Base-by-base conservation (phyloP, 768 basidiomycete species). In the Rhizopogon vinicolor region DNA sequence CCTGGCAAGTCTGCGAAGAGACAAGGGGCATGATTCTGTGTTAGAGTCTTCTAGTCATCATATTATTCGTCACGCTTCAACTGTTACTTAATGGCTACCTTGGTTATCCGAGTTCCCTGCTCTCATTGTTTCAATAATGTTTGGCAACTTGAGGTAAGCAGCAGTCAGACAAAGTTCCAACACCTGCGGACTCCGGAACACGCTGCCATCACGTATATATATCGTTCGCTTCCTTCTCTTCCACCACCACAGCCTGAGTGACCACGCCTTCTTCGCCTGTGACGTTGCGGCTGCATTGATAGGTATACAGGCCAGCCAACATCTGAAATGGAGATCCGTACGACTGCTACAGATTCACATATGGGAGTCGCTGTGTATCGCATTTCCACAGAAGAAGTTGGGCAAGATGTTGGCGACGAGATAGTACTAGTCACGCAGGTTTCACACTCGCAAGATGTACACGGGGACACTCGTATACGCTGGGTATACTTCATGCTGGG, bases 401-500 rank as follows among this genome's bases (percentile, higher is more conserved):
- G 14, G 16, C 48, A 49, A 8, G 33, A 37, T 6, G 48, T 13
- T 18, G n/a, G 16, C 29, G 46, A 22, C 19, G 13, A 3, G 19
- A 16, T 7, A 35, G 25, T 25, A 25, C 25, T 25, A 25, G 22
- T 3, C 33, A 49, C 35, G 8, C 29, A 37, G 19, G 16, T 7
- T 25, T 19, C 22, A 49, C 48, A 7, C 19, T 1, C 5, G 14
- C 48, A 22, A 39, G 53, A 51, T 51, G 46, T 37, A 19, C 46
- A 46, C 12, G 65, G 75, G 8, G 77, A 83, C 57, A 42, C 70
- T 42, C 75, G 72, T 44, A 77, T 86, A 62, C 69, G 73, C 49
- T 86, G 85, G 83, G 79, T 86, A 41, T 79, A 85, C 60, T 89
- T 91, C 60, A 68, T 88, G 22, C 69, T 94, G 16, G 92, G 93